phyloP scores from a whole-genome alignment of 108 stramenopile genomes.

The Epithemia pelagica region DNA sequence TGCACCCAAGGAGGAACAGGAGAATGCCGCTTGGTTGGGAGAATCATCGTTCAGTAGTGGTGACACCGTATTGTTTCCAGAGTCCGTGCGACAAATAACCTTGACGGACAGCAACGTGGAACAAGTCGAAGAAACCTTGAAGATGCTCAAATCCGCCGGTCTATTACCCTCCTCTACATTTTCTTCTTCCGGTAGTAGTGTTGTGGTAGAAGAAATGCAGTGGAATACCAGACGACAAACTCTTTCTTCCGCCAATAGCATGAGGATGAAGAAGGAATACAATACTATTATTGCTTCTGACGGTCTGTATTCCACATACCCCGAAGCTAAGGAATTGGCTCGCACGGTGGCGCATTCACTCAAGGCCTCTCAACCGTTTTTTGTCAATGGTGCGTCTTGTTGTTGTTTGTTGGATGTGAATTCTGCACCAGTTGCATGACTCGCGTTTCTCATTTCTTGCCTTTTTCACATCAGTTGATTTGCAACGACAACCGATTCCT shows the following conservation, averaged over 20 bases:
- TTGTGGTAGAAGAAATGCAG: constrained; percentile 22
- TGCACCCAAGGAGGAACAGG: not conserved
- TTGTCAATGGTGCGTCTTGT: not conserved
- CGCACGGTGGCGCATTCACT: constrained; percentile 27
- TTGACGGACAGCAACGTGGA: constrained; percentile 23
- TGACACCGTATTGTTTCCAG: constrained; percentile 11
- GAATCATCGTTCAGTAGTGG: not conserved
- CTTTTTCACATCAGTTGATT: not conserved
- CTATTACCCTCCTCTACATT: too few relatives aligned
- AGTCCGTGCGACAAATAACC: constrained; percentile 20
- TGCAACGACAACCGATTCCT: constrained; percentile 8
- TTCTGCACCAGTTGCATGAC: not conserved
- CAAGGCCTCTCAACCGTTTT: constrained; percentile 11
- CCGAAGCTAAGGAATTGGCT: constrained; percentile 31
- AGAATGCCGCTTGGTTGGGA: too few relatives aligned
- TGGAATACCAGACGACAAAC: constrained; percentile 13
- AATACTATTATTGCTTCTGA: constrained; percentile 32
- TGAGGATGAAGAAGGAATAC: constrained; percentile 13
- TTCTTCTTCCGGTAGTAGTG: constrained; percentile 1
- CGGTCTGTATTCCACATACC: constrained; percentile 29
- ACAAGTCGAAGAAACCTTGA: constrained; percentile 6
- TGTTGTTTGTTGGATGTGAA: not conserved
- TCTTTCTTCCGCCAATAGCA: constrained; percentile 5
- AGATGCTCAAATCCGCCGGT: constrained; percentile 10
- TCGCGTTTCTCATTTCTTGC: constrained; percentile 3